A percentile compares a stretch with the other conserved stretches of the same genome.
phyloP scores from a whole-genome alignment of 2,329 filamentous ascomycete species.

The Cordyceps militaris region DNA sequence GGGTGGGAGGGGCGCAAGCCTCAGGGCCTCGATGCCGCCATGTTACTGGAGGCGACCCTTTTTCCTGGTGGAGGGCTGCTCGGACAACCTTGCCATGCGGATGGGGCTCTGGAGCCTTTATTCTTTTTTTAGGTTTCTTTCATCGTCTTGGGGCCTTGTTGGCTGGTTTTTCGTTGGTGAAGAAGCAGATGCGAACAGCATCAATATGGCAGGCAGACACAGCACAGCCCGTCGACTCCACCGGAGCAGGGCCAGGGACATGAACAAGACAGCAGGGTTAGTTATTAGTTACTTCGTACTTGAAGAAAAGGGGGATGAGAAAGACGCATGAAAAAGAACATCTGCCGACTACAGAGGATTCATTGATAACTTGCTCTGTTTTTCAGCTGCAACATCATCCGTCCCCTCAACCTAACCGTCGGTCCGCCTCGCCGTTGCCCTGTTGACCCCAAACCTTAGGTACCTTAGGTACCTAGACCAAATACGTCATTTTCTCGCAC shows the following conservation, averaged over 20 bases:
- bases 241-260: background rate
- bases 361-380: background rate
- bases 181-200: background rate
- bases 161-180: too few species aligned
- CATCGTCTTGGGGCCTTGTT: background rate
- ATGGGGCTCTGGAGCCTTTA: background rate
- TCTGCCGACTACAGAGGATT: too few species aligned
- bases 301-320: background rate
- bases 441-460: too few species aligned
- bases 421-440: background rate
- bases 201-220: background rate
- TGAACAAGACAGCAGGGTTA: background rate
- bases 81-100: background rate
- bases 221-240: background rate
- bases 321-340: too few species aligned
- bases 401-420: background rate
- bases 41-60: background rate
- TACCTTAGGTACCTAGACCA: too few species aligned
- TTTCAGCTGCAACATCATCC: background rate
- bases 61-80: background rate
- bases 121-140: background rate
- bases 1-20: background rate
- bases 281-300: background rate
- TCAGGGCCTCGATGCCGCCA: background rate
- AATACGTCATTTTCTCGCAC: constrained; percentile 1